Percentiles rank a stretch among this genome's conserved stretches.
These are phyloP conservation scores for Aspergillus pseudoglaucus DNA, from an alignment of 2,329 filamentous ascomycete species.

Conservation along the genomic window DNA sequence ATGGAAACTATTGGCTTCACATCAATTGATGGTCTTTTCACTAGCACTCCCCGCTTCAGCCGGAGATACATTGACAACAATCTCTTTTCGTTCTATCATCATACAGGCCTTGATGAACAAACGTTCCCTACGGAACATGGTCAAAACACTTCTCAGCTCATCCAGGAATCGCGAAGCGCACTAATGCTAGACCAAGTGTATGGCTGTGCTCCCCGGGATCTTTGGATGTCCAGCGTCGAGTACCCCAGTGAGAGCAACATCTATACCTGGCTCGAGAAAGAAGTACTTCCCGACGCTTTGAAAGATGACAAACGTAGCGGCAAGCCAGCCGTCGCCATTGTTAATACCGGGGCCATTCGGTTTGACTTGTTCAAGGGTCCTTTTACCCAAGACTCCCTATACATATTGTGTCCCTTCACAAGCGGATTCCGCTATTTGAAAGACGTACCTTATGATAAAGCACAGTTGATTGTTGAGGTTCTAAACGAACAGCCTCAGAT, in stretches of 20 bases:
- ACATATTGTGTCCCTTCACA: constrained; percentile 79
- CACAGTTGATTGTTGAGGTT: constrained; percentile 58
- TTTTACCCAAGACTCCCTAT: constrained; percentile 84
- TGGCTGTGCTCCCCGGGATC: constrained; percentile 74
- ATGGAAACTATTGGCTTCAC: constrained; percentile 94
- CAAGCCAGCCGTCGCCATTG: constrained; percentile 60
- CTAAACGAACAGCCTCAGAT: constrained; percentile 54
- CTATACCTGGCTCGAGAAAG: constrained; percentile 69
- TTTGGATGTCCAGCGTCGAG: constrained; percentile 74
- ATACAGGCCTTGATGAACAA: constrained; percentile 64
- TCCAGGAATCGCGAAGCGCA: constrained; percentile 60
- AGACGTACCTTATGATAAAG: constrained; percentile 72
- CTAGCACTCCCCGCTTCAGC: constrained; percentile 54
- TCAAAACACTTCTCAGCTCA: constrained; percentile 62
- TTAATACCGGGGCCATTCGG: constrained; percentile 85
- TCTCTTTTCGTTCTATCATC: constrained; percentile 72
- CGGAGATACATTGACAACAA: constrained; percentile 94
- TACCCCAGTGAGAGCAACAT: constrained; percentile 71
- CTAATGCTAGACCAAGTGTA: constrained; percentile 66
- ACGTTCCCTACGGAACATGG: constrained; percentile 74
- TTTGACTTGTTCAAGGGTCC: constrained; percentile 93
- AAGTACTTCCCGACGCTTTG: constrained; percentile 65
- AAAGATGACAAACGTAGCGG: constrained; percentile 52
- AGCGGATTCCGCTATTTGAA: constrained; percentile 71
- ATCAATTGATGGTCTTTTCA: constrained; percentile 65